Evolutionary conservation across 192 early-diverging fungal species (phyloP).

Genomic region (Backusella morwellensis): DNA sequence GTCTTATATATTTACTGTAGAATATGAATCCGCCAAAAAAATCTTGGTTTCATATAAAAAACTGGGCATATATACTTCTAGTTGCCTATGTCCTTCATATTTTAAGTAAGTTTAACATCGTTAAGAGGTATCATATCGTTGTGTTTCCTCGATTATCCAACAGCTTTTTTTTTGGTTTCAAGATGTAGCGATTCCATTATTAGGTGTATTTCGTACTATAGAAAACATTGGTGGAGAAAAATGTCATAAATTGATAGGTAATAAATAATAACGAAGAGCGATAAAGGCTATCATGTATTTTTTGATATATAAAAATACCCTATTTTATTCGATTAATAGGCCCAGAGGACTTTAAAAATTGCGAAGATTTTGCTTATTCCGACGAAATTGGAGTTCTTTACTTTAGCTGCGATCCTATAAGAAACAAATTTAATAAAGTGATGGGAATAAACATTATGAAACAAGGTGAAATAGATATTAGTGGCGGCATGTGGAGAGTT

Average conservation of each 20-base stretch:
- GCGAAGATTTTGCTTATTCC: slow-evolving; percentile 15
- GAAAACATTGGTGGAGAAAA: background rate
- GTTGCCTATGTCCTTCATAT: background rate
- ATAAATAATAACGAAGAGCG: background rate
- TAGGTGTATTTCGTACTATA: background rate
- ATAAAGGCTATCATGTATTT: background rate
- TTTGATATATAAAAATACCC: background rate
- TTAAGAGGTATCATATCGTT: background rate
- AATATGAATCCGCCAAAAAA: background rate
- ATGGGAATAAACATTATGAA: background rate
- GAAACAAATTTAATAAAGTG: slow-evolving; percentile 18
- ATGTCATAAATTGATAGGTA: slow-evolving; percentile 6
- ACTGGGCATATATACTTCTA: background rate
- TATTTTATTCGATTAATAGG: background rate
- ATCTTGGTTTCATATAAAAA: slow-evolving; percentile 10
- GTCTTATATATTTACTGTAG: background rate
- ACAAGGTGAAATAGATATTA: background rate
- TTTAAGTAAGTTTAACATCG: background rate
- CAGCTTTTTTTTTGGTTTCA: background rate
- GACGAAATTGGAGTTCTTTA: slow-evolving; percentile 4
- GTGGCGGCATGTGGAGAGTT: slow-evolving; percentile 16
- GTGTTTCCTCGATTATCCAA: background rate
- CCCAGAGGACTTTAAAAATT: slow-evolving; percentile 7
- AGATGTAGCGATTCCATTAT: background rate
- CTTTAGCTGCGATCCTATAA: slow-evolving; percentile 21